Evolutionary conservation across 2,329 filamentous ascomycete genomes (phyloP), one percentile per base, ranked within the genome.

Genomic region (Trichoderma brevicompactum): DNA sequence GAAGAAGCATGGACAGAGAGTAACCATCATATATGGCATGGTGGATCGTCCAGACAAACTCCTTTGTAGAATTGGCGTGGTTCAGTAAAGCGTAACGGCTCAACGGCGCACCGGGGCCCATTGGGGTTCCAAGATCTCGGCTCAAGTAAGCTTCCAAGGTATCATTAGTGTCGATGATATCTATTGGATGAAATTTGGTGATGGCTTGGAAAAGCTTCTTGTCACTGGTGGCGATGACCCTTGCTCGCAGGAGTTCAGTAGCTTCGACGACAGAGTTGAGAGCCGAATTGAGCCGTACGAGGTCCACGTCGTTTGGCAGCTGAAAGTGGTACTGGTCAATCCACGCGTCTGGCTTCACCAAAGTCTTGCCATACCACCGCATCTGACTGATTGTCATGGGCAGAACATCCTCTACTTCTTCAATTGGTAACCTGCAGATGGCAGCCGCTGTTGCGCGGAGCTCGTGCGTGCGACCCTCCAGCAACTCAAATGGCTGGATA

Each of bases 121-220:
- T 60, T 13, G 56, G 56, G 28, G 8, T 49, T n/a, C 8, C 17
- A 6, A 49, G 32, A 49, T 60, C 56, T 13, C 34, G 56, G 34
- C 56, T 60, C 15, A 60, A 3, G 9, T 60, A 60, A 7, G 44
- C 34, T 49, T 60, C 43, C 34, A 60, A 10, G 5, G 43, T 40
- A 28, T 60, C 34, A n/a, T 9, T 49, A 7, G 44, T 2, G 5
- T 28, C 3, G 19, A 32, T 17, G 2, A 60, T 4, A 17, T 60
- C 17, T 13, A 60, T 17, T 23, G 56, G 44, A n/a, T 60, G 43
- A 8, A 60, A 62, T 6, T 52, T 62, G n/a, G n/a, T 19, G n/a
- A 62, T 62, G 13, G 59, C 46, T 10, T 62, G 59, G 7, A 62
- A 62, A 6, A 62, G 59, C 19, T 62, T 52, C 48, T 36, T 62